phyloP scores from a whole-genome alignment of 257 asterid species.

The Oldenlandia corymbosa region DNA sequence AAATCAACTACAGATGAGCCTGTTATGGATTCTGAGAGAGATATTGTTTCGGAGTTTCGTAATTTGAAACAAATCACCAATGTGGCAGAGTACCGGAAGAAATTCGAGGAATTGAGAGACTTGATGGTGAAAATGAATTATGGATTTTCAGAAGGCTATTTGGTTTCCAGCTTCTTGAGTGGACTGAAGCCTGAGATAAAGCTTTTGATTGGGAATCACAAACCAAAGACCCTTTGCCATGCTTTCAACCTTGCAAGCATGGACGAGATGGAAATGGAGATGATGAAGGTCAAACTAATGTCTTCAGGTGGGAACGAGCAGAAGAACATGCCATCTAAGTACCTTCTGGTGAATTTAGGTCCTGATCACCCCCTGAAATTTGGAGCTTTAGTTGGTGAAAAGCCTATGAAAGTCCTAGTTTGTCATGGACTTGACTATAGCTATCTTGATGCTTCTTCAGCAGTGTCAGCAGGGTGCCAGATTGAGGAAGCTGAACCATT shows the following conservation, averaged over 20 bases:
- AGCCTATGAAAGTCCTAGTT: background rate
- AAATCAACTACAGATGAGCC: background rate
- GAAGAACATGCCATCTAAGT: background rate
- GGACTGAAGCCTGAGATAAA: conserved; percentile 1
- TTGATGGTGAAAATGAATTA: background rate
- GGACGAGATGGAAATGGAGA: background rate
- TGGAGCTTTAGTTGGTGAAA: background rate
- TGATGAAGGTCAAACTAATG: background rate
- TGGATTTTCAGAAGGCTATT: background rate
- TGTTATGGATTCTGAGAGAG: background rate
- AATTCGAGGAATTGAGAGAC: conserved; percentile 4
- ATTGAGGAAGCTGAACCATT: too few species aligned
- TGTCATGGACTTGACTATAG: background rate
- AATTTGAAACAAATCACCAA: background rate
- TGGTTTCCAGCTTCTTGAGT: background rate
- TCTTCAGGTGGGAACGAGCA: background rate
- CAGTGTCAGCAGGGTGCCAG: too few species aligned
- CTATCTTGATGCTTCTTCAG: conserved; percentile 1
- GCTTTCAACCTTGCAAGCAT: conserved; percentile 7
- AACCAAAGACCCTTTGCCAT: conserved; percentile 1
- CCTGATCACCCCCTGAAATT: background rate
- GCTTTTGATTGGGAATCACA: background rate
- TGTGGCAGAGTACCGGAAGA: conserved; percentile 7
- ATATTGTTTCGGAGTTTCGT: background rate
- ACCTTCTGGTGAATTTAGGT: background rate